Conservation (phyloP, 2,329 filamentous ascomycete species). For the Microdochium trichocladiopsis region DNA sequence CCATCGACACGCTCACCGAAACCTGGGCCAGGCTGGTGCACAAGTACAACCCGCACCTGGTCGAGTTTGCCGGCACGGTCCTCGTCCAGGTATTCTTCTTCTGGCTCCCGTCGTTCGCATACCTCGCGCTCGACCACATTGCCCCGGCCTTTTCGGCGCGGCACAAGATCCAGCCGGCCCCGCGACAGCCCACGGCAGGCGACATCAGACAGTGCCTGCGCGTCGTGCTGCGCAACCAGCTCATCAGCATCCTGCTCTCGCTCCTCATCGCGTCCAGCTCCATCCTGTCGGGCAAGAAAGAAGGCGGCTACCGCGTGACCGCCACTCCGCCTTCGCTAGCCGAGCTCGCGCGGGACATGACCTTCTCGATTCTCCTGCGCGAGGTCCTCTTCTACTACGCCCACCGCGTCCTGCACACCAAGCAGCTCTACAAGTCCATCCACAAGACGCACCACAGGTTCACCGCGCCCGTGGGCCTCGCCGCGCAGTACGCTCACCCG, state of each 20-base stretch:
- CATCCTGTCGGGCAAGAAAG: conserved; percentile 3
- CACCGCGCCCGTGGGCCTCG: conserved; percentile 45
- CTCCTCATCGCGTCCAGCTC: conserved; percentile 11
- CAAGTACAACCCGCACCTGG: conserved; percentile 17
- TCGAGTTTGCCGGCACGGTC: conserved; percentile 33
- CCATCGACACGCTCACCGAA: neutral
- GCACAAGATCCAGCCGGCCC: conserved; percentile 47
- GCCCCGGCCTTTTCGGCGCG: conserved; percentile 38
- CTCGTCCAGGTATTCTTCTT: conserved; percentile 34
- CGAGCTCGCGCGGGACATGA: conserved; percentile 31
- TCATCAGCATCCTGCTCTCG: conserved; percentile 27
- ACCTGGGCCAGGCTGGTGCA: neutral
- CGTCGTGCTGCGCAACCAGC: conserved; percentile 40
- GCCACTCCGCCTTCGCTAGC: conserved; percentile 23
- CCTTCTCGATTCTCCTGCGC: conserved; percentile 31
- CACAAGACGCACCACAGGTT: conserved; percentile 52
- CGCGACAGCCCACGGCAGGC: conserved; percentile 35
- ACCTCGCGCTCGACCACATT: conserved; percentile 32
- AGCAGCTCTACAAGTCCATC: conserved; percentile 37
- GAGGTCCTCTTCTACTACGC: conserved; percentile 49
- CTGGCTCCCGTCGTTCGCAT: conserved; percentile 35
- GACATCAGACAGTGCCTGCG: conserved; percentile 36
- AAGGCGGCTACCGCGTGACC: conserved; percentile 29
- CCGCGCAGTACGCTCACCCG: conserved; percentile 50
- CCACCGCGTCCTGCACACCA: conserved; percentile 45